Percentiles rank a stretch among this genome's conserved stretches.
These are phyloP conservation scores for Papiliotrema terrestris DNA, from an alignment of 1,284 basidiomycete species.

Conservation along the genomic window DNA sequence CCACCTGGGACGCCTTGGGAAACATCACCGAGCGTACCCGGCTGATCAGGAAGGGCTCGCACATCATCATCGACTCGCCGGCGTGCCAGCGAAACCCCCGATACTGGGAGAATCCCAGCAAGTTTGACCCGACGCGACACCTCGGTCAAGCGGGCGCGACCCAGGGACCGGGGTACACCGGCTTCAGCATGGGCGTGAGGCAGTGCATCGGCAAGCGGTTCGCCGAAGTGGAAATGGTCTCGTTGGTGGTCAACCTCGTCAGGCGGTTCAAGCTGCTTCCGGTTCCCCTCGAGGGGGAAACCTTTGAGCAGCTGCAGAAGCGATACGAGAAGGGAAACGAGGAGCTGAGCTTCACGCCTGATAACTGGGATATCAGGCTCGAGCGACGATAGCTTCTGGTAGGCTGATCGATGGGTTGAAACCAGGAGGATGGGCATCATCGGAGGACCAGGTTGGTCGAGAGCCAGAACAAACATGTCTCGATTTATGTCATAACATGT, in stretches of 20 bases:
- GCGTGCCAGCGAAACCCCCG: conserved; percentile 47
- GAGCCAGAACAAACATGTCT: no score
- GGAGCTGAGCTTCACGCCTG: conserved; percentile 21
- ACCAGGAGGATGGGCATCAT: no score
- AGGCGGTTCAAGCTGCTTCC: conserved; percentile 54
- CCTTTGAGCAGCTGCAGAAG: conserved; percentile 52
- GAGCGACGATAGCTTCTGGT: conserved; percentile 6
- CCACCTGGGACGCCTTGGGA: conserved; percentile 20
- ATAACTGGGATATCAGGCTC: conserved; percentile 14
- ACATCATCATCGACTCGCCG: conserved; percentile 21
- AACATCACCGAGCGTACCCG: conserved; percentile 11
- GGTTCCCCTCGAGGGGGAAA: conserved; percentile 14
- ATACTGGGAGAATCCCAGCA: conserved; percentile 56
- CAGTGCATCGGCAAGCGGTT: conserved; percentile 58
- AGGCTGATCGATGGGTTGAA: no score
- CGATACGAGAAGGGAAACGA: conserved; percentile 16
- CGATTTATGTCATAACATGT: no score
- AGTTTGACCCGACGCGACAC: conserved; percentile 57
- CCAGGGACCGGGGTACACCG: conserved; percentile 45
- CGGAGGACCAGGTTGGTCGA: no score
- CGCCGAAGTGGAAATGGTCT: conserved; percentile 51
- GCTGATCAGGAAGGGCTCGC: conserved; percentile 19
- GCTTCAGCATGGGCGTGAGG: conserved; percentile 56
- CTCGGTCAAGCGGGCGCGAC: conserved; percentile 22
- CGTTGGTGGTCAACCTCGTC: conserved; percentile 54